Evolutionary conservation across 2,329 filamentous ascomycete genomes (phyloP).

Genomic region (Colletotrichum trifolii): DNA sequence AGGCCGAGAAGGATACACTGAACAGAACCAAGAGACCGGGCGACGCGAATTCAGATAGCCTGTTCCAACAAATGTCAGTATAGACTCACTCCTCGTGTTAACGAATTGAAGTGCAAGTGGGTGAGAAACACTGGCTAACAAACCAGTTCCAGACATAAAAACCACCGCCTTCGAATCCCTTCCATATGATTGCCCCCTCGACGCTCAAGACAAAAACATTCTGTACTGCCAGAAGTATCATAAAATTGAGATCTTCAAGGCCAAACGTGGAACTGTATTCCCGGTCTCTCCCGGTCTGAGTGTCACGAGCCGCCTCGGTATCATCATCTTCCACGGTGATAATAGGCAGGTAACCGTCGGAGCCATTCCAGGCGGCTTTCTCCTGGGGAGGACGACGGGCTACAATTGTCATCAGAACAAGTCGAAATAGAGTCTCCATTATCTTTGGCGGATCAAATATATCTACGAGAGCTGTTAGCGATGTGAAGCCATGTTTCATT

Average conservation of each 20-base stretch:
- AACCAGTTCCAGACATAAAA: slow-evolving; percentile 42
- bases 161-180: slow-evolving; percentile 39
- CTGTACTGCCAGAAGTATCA: slow-evolving; percentile 43
- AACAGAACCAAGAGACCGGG: slow-evolving; percentile 72
- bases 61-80: slow-evolving; percentile 4
- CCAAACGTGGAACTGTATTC: too few species aligned
- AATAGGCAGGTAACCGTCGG: slow-evolving; percentile 2
- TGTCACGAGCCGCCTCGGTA: slow-evolving; percentile 34
- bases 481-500: too few species aligned
- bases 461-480: too few species aligned
- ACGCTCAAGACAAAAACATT: slow-evolving; percentile 40
- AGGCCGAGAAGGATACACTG: slow-evolving; percentile 80
- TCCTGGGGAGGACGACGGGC: background rate
- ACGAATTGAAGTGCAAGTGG: background rate
- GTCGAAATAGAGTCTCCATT: too few species aligned
- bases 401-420: too few species aligned
- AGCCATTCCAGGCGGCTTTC: slow-evolving; percentile 22
- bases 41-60: slow-evolving; percentile 27
- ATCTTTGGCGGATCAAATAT: too few species aligned
- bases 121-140: background rate
- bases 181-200: slow-evolving; percentile 42
- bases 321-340: slow-evolving; percentile 21
- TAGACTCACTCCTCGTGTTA: too few species aligned
- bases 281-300: background rate
- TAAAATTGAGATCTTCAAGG: slow-evolving; percentile 38